phyloP scores from a whole-genome alignment of 108 stramenopile species.

The Pseudonitzschia multiseries region DNA sequence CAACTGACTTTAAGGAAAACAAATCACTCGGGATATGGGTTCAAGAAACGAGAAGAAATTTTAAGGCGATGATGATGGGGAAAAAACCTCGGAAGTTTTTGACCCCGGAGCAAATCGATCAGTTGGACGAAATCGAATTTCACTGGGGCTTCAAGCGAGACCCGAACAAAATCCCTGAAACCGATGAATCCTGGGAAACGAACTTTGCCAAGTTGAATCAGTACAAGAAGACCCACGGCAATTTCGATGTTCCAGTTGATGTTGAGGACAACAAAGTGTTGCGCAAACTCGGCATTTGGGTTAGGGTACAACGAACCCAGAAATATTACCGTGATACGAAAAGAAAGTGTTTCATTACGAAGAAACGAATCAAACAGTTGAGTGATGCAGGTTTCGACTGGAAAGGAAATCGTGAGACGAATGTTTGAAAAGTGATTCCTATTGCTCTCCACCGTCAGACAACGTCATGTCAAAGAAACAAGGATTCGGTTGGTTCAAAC shows the following conservation, averaged over 20 bases:
- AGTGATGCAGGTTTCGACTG: slow-evolving; percentile 16
- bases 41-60: slow-evolving; percentile 15
- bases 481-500: too few species aligned
- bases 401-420: slow-evolving; percentile 1
- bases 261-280: not conserved
- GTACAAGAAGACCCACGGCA: slow-evolving; percentile 8
- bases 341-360: slow-evolving; percentile 12
- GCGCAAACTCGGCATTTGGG: slow-evolving; percentile 12
- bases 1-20: not conserved
- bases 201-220: slow-evolving; percentile 2
- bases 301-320: slow-evolving; percentile 6
- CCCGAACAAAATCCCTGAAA: not conserved
- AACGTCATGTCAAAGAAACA: too few species aligned
- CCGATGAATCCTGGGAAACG: slow-evolving; percentile 7
- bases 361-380: slow-evolving; percentile 15
- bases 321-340: slow-evolving; percentile 7
- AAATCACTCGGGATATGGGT: slow-evolving; percentile 16
- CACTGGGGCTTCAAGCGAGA: slow-evolving; percentile 15
- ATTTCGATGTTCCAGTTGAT: slow-evolving; percentile 8
- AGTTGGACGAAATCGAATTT: slow-evolving; percentile 12
- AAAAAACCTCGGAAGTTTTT: slow-evolving; percentile 2
- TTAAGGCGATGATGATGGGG: slow-evolving; percentile 5
- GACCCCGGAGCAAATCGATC: slow-evolving; percentile 2
- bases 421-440: not conserved
- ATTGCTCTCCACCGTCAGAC: too few species aligned